A percentile compares a stretch with the other conserved stretches of the same genome.
These are phyloP conservation scores for Immersiella caudata DNA, from an alignment of 495 filamentous ascomycete genomes.

Conservation along the genomic window DNA sequence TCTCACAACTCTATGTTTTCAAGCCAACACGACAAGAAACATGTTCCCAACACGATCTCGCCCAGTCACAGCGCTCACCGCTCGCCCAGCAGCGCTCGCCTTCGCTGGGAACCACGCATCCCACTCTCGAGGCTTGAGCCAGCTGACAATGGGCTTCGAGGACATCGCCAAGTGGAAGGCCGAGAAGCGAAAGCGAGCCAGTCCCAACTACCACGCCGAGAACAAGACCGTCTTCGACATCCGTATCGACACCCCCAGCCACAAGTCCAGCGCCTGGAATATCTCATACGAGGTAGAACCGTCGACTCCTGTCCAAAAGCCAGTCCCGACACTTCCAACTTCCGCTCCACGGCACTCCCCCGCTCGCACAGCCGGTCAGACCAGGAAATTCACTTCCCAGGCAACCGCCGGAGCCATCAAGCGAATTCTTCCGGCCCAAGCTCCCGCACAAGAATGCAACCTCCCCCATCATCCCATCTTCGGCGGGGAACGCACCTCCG, in stretches of 20 bases:
- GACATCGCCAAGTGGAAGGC: conserved; percentile 21
- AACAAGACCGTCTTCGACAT: conserved; percentile 14
- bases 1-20: not conserved
- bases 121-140: conserved; percentile 5
- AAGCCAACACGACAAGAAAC: not conserved
- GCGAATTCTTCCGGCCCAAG: not conserved
- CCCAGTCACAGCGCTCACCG: not conserved
- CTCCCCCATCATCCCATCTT: not conserved
- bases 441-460: not conserved
- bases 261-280: conserved; percentile 14
- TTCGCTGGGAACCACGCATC: not conserved
- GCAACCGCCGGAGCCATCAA: not conserved
- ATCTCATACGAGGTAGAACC: conserved; percentile 3
- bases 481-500: not conserved
- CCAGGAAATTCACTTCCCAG: not conserved
- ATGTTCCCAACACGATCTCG: not conserved
- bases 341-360: not conserved
- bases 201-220: not conserved
- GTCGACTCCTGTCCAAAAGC: not conserved
- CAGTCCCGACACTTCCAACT: not conserved
- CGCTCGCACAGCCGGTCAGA: not conserved
- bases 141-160: conserved; percentile 18
- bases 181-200: not conserved
- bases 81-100: not conserved
- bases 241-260: conserved; percentile 12